Conservation (phyloP, 2,329 filamentous ascomycete species). For the Paracorniculantispora psalliotae region DNA sequence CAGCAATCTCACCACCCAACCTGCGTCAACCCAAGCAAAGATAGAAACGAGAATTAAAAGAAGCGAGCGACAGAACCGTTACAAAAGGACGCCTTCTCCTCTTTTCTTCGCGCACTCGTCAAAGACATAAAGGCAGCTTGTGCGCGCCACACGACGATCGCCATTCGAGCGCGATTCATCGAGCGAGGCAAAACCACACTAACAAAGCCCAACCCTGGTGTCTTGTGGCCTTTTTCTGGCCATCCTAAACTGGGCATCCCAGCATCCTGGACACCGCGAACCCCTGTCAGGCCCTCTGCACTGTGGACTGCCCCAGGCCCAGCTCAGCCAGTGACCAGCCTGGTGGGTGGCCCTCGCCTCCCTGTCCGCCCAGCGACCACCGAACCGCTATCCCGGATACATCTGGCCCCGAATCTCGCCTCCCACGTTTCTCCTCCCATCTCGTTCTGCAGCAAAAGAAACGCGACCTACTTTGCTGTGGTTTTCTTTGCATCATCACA, state of each 20-base stretch:
- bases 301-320: no score
- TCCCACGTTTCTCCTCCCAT: slow-evolving; percentile 6
- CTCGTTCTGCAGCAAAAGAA: background rate
- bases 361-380: slow-evolving; percentile 1
- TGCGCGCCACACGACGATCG: slow-evolving; percentile 6
- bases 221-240: background rate
- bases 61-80: background rate
- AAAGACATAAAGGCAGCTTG: no score
- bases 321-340: no score
- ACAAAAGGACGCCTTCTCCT: background rate
- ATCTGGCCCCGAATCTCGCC: slow-evolving; percentile 3
- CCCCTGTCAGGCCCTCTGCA: background rate
- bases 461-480: no score
- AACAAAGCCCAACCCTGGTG: background rate
- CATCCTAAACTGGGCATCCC: background rate
- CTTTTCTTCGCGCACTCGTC: no score
- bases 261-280: background rate
- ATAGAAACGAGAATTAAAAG: background rate
- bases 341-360: background rate
- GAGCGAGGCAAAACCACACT: background rate
- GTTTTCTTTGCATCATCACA: background rate
- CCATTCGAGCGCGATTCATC: slow-evolving; percentile 3
- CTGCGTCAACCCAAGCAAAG: no score
- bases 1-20: background rate
- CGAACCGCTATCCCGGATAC: slow-evolving; percentile 3